A percentile compares a stretch with the other conserved stretches of the same genome.
Evolutionary conservation across 2,329 filamentous ascomycete genomes (phyloP).

Genomic region (Claviceps digitariae): DNA sequence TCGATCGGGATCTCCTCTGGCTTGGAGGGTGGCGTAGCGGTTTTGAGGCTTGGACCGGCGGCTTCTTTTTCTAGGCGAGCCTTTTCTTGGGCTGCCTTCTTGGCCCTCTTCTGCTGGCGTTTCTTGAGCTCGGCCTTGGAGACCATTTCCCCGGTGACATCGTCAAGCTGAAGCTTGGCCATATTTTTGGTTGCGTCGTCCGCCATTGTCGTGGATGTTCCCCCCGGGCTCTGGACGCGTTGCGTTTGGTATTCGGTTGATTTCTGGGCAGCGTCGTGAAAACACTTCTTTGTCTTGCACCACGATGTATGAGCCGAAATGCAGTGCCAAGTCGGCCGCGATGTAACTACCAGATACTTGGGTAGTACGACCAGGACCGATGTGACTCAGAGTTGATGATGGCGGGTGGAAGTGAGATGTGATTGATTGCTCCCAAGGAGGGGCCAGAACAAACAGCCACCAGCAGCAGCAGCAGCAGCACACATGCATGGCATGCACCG

Average conservation of each 20-base stretch:
- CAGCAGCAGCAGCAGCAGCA: too few species aligned
- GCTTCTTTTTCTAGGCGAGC: conserved; percentile 72
- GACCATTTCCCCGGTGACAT: conserved; percentile 51
- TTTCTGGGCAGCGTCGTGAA: neutral
- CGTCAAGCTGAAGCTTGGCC: conserved; percentile 46
- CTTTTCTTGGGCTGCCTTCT: conserved; percentile 49
- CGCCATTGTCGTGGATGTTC: conserved; percentile 25
- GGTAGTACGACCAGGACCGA: neutral
- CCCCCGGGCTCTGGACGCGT: neutral
- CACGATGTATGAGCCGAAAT: neutral
- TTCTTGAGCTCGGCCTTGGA: conserved; percentile 51
- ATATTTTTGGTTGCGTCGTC: conserved; percentile 32
- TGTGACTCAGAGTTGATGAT: conserved; percentile 1
- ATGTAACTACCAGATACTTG: neutral
- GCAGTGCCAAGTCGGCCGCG: neutral
- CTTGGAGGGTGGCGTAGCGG: conserved; percentile 4
- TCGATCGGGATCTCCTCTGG: conserved; percentile 29
- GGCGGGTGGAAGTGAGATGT: neutral
- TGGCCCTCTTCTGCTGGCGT: conserved; percentile 40
- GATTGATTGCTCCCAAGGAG: neutral
- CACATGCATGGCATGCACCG: too few species aligned
- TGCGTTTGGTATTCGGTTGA: neutral
- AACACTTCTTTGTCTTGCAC: neutral
- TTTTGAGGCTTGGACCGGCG: conserved; percentile 36
- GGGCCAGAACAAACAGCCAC: too few species aligned